A percentile compares a stretch with the other conserved stretches of the same genome.
Conservation (phyloP, 2,329 filamentous ascomycete genomes). For the Penicillium sp. region DNA sequence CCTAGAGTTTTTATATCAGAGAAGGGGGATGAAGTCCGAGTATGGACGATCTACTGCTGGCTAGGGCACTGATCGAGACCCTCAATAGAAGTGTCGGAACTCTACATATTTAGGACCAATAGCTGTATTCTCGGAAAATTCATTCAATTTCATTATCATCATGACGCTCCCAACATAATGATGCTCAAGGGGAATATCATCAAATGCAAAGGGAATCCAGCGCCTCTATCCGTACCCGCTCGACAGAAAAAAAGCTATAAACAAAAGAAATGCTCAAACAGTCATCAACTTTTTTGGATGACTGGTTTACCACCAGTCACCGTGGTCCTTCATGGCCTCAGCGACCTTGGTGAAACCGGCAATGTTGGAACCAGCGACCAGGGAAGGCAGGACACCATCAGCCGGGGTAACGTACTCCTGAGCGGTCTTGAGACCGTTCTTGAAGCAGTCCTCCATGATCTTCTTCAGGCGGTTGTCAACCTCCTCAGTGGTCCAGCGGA, state of each 20-base stretch:
- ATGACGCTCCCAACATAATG: slow-evolving; percentile 19
- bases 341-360: slow-evolving; percentile 97
- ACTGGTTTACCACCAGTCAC: slow-evolving; percentile 70
- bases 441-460: slow-evolving; percentile 94
- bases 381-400: slow-evolving; percentile 79
- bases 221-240: slow-evolving; percentile 32
- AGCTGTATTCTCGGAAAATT: slow-evolving; percentile 12
- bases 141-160: slow-evolving; percentile 26
- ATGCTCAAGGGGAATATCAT: slow-evolving; percentile 25
- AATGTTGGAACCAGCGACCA: slow-evolving; percentile 94
- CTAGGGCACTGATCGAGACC: neutral
- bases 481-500: slow-evolving; percentile 82
- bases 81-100: neutral
- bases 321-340: slow-evolving; percentile 89
- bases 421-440: slow-evolving; percentile 80
- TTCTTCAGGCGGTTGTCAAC: slow-evolving; percentile 84
- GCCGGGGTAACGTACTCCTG: slow-evolving; percentile 75
- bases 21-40: neutral
- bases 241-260: slow-evolving; percentile 18
- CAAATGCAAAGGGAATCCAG: slow-evolving; percentile 26
- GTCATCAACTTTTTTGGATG: slow-evolving; percentile 16
- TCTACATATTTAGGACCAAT: neutral
- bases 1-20: neutral
- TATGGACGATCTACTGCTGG: neutral
- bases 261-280: slow-evolving; percentile 22